Evolutionary conservation across 1,284 basidiomycete species (phyloP).

Genomic region (Moesziomyces sp.): DNA sequence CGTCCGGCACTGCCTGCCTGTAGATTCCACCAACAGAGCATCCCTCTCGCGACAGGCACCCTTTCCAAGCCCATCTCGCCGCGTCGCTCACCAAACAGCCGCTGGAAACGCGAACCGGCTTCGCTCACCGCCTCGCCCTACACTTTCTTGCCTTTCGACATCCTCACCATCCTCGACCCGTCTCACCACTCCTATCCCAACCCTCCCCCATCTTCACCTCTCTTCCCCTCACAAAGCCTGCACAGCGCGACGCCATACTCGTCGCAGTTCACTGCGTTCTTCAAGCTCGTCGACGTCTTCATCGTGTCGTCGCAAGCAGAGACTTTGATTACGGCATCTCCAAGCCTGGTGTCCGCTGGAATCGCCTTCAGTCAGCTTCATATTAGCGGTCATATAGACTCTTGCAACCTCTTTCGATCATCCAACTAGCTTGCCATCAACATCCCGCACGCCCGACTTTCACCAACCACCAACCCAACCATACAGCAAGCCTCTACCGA

Average conservation of each 20-base stretch:
- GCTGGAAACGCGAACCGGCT: not conserved
- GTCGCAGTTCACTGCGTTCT: not conserved
- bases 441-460: not conserved
- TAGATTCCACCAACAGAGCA: slow-evolving; percentile 45
- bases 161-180: not conserved
- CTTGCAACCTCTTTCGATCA: no score
- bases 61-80: no score
- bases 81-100: not conserved
- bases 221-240: not conserved
- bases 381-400: no score
- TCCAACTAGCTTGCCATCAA: not conserved
- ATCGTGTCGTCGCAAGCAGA: no score
- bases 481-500: not conserved
- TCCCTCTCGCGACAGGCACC: not conserved
- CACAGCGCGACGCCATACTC: not conserved
- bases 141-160: not conserved
- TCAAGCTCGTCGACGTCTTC: not conserved
- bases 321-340: no score
- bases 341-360: not conserved
- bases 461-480: not conserved
- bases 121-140: slow-evolving; percentile 1
- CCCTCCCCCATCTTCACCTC: slow-evolving; percentile 3
- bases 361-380: not conserved
- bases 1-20: not conserved
- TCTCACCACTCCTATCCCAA: not conserved